Conservation (phyloP, 257 asterid genomes). For the Fraxinus excelsior region DNA sequence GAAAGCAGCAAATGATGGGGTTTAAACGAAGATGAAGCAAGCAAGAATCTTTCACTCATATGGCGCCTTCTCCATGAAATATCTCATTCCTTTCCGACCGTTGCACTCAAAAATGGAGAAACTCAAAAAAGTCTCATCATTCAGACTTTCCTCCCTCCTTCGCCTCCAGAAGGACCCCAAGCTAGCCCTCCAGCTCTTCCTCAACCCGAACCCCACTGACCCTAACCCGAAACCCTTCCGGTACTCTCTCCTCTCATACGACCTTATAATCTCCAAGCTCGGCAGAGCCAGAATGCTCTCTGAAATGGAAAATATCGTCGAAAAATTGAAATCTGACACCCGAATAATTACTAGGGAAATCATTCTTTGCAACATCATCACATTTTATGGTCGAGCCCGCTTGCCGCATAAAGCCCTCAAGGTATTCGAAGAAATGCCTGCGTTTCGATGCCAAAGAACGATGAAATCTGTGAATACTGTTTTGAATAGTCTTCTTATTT, state of each 20-base stretch:
- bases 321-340: slow-evolving; percentile 47
- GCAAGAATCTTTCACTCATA: too few species aligned
- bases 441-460: slow-evolving; percentile 58
- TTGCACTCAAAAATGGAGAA: slow-evolving; percentile 43
- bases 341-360: slow-evolving; percentile 58
- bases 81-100: background rate
- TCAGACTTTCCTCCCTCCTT: slow-evolving; percentile 72
- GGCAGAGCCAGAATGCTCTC: slow-evolving; percentile 72
- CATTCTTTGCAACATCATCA: slow-evolving; percentile 63
- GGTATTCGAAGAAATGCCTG: slow-evolving; percentile 57
- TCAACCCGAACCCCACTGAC: slow-evolving; percentile 53
- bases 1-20: too few species aligned
- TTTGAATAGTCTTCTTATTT: slow-evolving; percentile 48
- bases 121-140: slow-evolving; percentile 54
- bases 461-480: slow-evolving; percentile 66
- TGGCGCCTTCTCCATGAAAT: background rate
- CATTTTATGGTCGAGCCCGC: slow-evolving; percentile 63
- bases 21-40: too few species aligned
- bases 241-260: slow-evolving; percentile 67
- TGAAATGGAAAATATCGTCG: slow-evolving; percentile 58
- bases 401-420: slow-evolving; percentile 56
- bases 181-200: slow-evolving; percentile 71
- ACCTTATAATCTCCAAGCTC: slow-evolving; percentile 76
- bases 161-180: slow-evolving; percentile 70
- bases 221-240: slow-evolving; percentile 57